Base-by-base conservation (phyloP, 495 filamentous ascomycete species). In the Platismatia glauca region DNA sequence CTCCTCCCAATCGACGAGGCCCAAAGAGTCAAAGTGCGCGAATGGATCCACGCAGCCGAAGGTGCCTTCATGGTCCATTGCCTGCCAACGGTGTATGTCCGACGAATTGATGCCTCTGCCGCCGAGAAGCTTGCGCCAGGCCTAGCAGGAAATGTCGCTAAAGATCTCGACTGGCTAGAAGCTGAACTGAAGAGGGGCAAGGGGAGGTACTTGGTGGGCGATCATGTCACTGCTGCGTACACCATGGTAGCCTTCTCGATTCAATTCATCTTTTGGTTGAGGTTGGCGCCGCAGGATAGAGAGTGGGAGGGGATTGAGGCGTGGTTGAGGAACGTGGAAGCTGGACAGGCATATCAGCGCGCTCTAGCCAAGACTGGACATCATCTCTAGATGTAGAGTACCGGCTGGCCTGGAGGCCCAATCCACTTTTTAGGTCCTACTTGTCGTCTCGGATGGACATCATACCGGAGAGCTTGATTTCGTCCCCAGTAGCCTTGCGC, bases 271-370 rank as follows among this genome's bases (percentile, higher is more conserved):
- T 63, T 76, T 35, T 64, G 59, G 35, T 71, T 66, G 59, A 67
- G 63, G 31, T 59, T 76, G 59, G 58, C 39, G 33, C 55, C 46
- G n/a, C 50, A 58, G 35, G 37, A 52, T 39, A 37, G 65, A 41
- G 58, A 48, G 29, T 67, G 65, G 62, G 75, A 69, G 64, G 77
- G 66, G 41, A 79, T 76, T 3, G 78, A 79, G 67, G 76, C 82
- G 43, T 85, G 77, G 71, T 74, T 84, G 62, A 64, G 71, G 38
- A 67, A 64, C 41, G 72, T 79, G 64, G 73, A 81, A 34, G 70
- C 77, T 65, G 66, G 63, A 62, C 72, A 65, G 29, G 38, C 43
- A 18, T 65, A 64, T 64, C 52, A 64, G 50, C 31, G 41, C 13
- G 65, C 65, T 9, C 62, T 67, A 6, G 58, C 41, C 22, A 67